Evolutionary conservation across 441 rosid genomes (phyloP), one percentile per base, ranked within the genome.

Genomic region (Kokia cookei): DNA sequence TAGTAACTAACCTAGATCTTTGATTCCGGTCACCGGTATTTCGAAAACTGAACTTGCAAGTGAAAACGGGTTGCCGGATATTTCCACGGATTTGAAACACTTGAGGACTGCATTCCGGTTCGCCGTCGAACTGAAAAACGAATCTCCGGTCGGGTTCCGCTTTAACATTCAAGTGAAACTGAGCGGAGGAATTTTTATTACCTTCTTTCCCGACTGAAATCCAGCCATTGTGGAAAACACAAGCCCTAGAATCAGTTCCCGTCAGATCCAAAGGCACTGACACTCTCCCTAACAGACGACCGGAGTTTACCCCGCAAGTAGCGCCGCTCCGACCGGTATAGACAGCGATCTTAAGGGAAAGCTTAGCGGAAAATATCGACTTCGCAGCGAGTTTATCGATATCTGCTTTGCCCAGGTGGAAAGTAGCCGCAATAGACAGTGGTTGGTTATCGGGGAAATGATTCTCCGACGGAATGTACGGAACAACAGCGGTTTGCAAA

Each of bases 101-200:
- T 74, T 91, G 98, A 3, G 99, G 99, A 73, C 98, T 95, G 64
- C 98, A 95, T 68, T 93, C 98, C 0, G 98, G 99, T 66, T 93
- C 99, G 9, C 96, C 98, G 45, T 91, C 99, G 81, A 95, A 93
- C 84, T 95, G 94, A 54, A 93, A 95, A 12, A 95, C 99, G 79
- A 93, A 95, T 69, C 99, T 86, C 8, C 94, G 99, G 78, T 95
- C 93, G 47, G 95, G 98, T 76, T 91, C 98, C 2, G 94, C 86
- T 71, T 82, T 91, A 12, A 95, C 96, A 76, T 75, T 85, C 82
- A 90, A 77, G 77, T 89, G 91, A 58, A 93, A 82, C 81, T 86
- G 87, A 27, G 94, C 91, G 3, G 87, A 78, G 55, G 85, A 65
- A 0, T 73, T 81, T 76, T 91, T 89, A 2, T 66, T 77, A 3